Percentiles rank a stretch among this genome's conserved stretches.
Evolutionary conservation across 331 rosid species (phyloP).

Genomic region (Quercus tomentella): DNA sequence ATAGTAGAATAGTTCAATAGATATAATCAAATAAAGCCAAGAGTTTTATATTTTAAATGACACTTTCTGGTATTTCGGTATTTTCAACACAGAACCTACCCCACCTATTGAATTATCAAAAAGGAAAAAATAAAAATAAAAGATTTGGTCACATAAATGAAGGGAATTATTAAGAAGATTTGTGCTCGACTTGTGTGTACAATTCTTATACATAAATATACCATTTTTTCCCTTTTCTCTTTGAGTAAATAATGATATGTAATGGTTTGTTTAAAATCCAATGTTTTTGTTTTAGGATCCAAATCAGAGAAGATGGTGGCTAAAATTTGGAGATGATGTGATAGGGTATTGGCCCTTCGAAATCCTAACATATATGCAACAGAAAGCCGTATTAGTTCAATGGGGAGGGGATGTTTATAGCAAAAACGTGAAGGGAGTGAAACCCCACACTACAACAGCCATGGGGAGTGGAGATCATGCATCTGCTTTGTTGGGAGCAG

Average conservation of each 20-base stretch:
- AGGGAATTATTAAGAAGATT: too few species aligned
- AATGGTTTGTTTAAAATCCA: too few species aligned
- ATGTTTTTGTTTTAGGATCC: conserved; percentile 24
- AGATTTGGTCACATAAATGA: background rate
- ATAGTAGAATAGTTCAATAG: too few species aligned
- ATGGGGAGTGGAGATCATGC: conserved; percentile 66
- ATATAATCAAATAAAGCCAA: too few species aligned
- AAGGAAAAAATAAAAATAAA: too few species aligned
- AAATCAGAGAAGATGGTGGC: conserved; percentile 32
- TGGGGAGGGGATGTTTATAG: conserved; percentile 1
- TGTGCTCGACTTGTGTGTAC: too few species aligned
- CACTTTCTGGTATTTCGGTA: too few species aligned
- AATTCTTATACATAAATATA: too few species aligned
- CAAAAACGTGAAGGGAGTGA: background rate
- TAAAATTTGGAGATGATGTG: background rate
- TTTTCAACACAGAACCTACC: too few species aligned
- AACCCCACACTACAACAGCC: conserved; percentile 53
- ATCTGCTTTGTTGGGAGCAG: background rate
- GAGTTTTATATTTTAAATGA: too few species aligned
- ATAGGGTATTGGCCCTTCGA: conserved; percentile 29
- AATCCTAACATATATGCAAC: conserved; percentile 13
- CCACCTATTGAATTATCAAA: too few species aligned
- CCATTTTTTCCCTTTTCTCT: background rate
- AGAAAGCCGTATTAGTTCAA: background rate
- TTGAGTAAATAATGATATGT: too few species aligned